Base-by-base conservation (phyloP, 2,329 filamentous ascomycete genomes). In the Xylaria sp. region DNA sequence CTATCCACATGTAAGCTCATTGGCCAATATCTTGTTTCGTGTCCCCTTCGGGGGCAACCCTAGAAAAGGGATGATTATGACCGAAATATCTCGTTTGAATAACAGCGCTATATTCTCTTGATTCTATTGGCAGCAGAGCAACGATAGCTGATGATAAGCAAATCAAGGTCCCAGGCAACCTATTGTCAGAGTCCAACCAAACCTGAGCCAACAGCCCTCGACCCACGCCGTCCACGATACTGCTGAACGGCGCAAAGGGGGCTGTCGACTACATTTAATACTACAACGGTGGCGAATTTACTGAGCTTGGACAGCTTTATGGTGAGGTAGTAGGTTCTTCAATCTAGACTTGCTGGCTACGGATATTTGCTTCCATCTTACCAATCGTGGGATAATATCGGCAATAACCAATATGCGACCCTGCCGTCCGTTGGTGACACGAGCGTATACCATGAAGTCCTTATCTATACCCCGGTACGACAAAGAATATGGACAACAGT, bases 261-360 rank as follows among this genome's bases (percentile, higher is more conserved):
- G 34, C 52, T 23, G 32, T 51, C 34, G 44, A 23, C 56, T 62
- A 15, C 23, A 12, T 50, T 32, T 13, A 32, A 34, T 18, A 57
- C 15, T 57, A 23, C 39, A 34, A 37, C 61, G 51, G 32, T 20
- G 8, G 51, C 37, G 23, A 10, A n/a, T 32, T 9, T 15, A 51
- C 52, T 20, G 28, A 44, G 25, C 39, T 52, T 46, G 13, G 34
- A 25, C 52, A 25, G 52, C 23, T 28, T 15, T 41, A 10, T 37
- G 15, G 39, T 52, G 25, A 50, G 10, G 28, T 46, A 28, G 58
- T 70, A 69, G 39, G 69, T 57, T 56, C 63, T 62, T 68, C 63
- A 70, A 73, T 76, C 76, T 75, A 75, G 75, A 71, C 75, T 73
- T 68, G 68, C 71, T 65, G 57, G 52, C 65, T 23, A 69, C 67